Evolutionary conservation across 2,329 filamentous ascomycete species (phyloP), one percentile per base, ranked within the genome.

Genomic region (Drechslerella coelobrocha): DNA sequence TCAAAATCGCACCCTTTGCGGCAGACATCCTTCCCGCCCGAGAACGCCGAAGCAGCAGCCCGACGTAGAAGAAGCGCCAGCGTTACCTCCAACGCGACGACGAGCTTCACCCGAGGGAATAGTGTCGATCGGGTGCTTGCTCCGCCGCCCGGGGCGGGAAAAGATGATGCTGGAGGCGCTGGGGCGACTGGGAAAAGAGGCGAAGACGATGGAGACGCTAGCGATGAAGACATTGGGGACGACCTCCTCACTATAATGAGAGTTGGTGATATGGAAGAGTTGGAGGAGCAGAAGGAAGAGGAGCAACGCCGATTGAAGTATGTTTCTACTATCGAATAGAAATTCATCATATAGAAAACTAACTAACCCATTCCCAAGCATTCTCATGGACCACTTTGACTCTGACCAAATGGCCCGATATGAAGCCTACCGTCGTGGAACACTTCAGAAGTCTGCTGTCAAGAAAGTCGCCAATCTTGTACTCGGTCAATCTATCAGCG

Each of bases 1-100:
- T 85, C 85, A 6, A 62, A 63, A 76, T 77, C 12, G 0, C 89
- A 91, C 73, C 89, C 88, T 1, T 84, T 94, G 1, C 89, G 90
- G 39, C 89, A 92, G 76, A 92, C 91, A 2, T 91, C 89, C 0
- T 94, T 92, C 76, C 89, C 89, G 0, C 89, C 89, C 24, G 88
- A 86, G 66, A 81, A 85, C 59, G 79, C 79, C 31, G 72, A 69
- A 84, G 83, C 77, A 79, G 77, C 19, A 79, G 76, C 0, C n/a
- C 45, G 56, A 75, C 78, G 0, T 86, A 84, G 81, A 85, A 87
- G 81, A 85, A 89, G 80, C 82, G 85, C 57, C 82, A 84, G 6
- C 82, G 85, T 47, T 87, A 87, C 75, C 82, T 84, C n/a, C 86
- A 87, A 77, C 81, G 82, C 14, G 82, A 82, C 31, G 81, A 83